Evolutionary conservation across 2,329 filamentous ascomycete species (phyloP).

Genomic region (Stachybotrys chlorohalonatus): DNA sequence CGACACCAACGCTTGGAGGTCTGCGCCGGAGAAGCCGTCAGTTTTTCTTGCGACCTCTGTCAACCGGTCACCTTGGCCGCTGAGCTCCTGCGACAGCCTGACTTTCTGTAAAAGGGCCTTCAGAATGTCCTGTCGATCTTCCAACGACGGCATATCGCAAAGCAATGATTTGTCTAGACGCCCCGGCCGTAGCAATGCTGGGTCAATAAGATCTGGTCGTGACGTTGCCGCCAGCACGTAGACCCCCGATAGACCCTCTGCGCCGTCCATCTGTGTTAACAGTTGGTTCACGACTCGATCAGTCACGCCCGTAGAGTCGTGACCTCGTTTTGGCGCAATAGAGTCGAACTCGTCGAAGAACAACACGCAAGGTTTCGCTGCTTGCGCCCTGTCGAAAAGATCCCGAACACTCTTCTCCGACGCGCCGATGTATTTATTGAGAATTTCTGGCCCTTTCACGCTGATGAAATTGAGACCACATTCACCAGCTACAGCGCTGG

Average conservation of each 20-base stretch:
- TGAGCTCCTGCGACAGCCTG: slow-evolving; percentile 58
- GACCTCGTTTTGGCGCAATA: slow-evolving; percentile 92
- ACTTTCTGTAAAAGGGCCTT: slow-evolving; percentile 75
- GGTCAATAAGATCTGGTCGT: slow-evolving; percentile 89
- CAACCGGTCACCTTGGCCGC: slow-evolving; percentile 45
- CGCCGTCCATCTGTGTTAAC: slow-evolving; percentile 97
- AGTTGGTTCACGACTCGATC: slow-evolving; percentile 98
- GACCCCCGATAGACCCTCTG: slow-evolving; percentile 87
- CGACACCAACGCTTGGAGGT: slow-evolving; percentile 89
- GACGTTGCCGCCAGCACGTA: slow-evolving; percentile 95
- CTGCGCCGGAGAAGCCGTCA: slow-evolving; percentile 86
- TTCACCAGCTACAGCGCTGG: slow-evolving; percentile 94
- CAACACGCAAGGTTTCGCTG: slow-evolving; percentile 84
- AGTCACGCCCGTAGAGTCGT: slow-evolving; percentile 96
- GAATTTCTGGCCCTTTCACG: slow-evolving; percentile 94
- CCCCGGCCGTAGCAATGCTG: slow-evolving; percentile 81
- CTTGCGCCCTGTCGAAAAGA: slow-evolving; percentile 84
- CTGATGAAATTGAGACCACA: slow-evolving; percentile 98
- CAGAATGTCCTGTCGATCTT: slow-evolving; percentile 84
- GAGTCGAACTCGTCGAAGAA: slow-evolving; percentile 99
- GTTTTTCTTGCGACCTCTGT: slow-evolving; percentile 70
- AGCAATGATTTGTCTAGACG: slow-evolving; percentile 88
- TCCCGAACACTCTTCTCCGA: slow-evolving; percentile 95
- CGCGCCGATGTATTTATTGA: slow-evolving; percentile 98
- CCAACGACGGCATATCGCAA: slow-evolving; percentile 74